phyloP scores from a whole-genome alignment of 164 flowering plant genomes.

The Tetracentron sinense region DNA sequence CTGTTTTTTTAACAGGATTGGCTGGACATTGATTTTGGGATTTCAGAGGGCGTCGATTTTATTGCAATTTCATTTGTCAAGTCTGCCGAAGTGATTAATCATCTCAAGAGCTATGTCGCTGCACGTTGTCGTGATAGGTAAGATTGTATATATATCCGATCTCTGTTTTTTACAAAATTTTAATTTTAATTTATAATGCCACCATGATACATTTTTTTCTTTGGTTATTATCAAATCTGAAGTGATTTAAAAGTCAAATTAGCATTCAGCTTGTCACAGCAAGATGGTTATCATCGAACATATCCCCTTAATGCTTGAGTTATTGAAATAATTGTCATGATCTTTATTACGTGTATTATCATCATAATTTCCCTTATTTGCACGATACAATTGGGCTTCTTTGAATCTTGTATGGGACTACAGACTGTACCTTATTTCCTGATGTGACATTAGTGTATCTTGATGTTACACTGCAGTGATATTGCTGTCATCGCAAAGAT shows the following conservation, averaged over 20 bases:
- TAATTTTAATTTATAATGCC: too few relatives aligned
- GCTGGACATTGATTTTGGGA: slow-evolving; percentile 97
- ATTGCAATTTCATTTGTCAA: slow-evolving; percentile 93
- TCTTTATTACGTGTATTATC: too few relatives aligned
- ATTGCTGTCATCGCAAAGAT: slow-evolving; percentile 87
- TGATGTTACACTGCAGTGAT: slow-evolving; percentile 51
- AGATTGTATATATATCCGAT: slow-evolving; percentile 2
- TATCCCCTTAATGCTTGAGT: too few relatives aligned
- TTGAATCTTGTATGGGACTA: neutral
- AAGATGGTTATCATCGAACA: too few relatives aligned
- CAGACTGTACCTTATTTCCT: neutral
- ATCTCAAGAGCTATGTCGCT: slow-evolving; percentile 87
- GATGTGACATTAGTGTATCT: neutral
- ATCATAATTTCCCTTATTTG: too few relatives aligned
- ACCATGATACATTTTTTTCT: too few relatives aligned
- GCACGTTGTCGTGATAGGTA: slow-evolving; percentile 75
- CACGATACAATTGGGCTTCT: too few relatives aligned
- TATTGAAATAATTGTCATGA: too few relatives aligned
- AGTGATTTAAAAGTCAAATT: too few relatives aligned
- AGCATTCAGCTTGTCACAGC: too few relatives aligned
- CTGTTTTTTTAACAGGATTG: slow-evolving; percentile 57
- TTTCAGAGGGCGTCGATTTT: slow-evolving; percentile 89
- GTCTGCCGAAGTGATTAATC: slow-evolving; percentile 89
- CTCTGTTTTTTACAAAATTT: neutral
- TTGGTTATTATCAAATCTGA: too few relatives aligned